Conservation (phyloP, 768 basidiomycete species). For the Pisolithus orientalis region DNA sequence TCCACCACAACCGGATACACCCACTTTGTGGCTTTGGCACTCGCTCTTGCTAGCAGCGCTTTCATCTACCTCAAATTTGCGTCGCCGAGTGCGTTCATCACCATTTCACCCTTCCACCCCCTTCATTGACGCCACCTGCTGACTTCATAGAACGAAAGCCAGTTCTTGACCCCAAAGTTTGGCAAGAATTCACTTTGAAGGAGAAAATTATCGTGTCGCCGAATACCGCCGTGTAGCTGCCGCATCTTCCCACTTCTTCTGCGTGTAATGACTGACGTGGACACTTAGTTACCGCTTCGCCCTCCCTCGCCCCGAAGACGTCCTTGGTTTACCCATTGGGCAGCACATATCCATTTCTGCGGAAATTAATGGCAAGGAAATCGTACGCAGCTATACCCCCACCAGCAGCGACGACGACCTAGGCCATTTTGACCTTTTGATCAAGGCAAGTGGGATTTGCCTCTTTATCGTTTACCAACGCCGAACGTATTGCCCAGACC, state of each 20-base stretch:
- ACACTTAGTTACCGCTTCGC: conserved; percentile 80
- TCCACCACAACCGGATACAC: conserved; percentile 12
- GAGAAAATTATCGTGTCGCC: conserved; percentile 84
- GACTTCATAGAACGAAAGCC: conserved; percentile 52
- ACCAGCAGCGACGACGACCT: conserved; percentile 89
- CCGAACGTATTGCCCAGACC: conserved; percentile 41
- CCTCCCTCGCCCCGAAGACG: conserved; percentile 64
- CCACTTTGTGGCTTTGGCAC: conserved; percentile 47
- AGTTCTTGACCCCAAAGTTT: conserved; percentile 65
- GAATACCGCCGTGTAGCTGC: conserved; percentile 87
- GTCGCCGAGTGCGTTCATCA: conserved; percentile 31
- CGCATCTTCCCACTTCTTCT: not conserved
- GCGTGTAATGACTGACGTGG: not conserved
- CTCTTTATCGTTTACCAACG: not conserved
- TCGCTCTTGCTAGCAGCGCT: conserved; percentile 42
- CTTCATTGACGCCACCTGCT: conserved; percentile 1
- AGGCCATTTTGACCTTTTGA: conserved; percentile 92
- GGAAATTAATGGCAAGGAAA: conserved; percentile 84
- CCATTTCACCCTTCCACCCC: conserved; percentile 1
- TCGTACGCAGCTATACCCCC: conserved; percentile 92
- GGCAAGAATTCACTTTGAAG: conserved; percentile 76
- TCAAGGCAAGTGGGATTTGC: conserved; percentile 61
- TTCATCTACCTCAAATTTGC: conserved; percentile 49
- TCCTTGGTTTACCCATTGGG: conserved; percentile 91
- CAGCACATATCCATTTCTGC: conserved; percentile 94